These are phyloP conservation scores for Fusarium veterinarium DNA, from an alignment of 2,329 filamentous ascomycete genomes.

Conservation along the genomic window DNA sequence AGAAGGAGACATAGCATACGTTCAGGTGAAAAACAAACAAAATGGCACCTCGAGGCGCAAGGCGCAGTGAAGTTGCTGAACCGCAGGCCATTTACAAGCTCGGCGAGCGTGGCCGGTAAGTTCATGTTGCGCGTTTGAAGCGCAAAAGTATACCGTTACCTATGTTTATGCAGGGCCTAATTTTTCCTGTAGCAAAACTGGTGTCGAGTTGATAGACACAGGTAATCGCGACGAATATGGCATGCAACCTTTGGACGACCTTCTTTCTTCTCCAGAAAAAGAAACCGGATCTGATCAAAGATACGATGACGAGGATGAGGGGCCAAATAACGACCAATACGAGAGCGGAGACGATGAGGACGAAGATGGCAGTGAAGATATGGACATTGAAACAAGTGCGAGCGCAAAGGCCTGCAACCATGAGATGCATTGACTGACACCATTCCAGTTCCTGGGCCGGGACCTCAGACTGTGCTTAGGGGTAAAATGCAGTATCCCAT, in stretches of 20 bases:
- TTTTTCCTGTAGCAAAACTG: conserved; percentile 78
- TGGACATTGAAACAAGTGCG: conserved; percentile 65
- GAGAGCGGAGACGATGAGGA: conserved; percentile 41
- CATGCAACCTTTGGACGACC: conserved; percentile 85
- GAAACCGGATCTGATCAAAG: conserved; percentile 24
- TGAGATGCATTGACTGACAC: conserved; percentile 34
- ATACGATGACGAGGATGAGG: conserved; percentile 36
- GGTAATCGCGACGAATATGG: conserved; percentile 90
- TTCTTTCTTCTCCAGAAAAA: conserved; percentile 89
- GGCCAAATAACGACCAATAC: conserved; percentile 17
- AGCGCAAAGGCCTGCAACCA: not conserved
- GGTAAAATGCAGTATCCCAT: conserved; percentile 62
- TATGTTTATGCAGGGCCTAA: conserved; percentile 8
- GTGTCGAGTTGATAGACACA: conserved; percentile 80
- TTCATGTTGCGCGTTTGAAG: conserved; percentile 15
- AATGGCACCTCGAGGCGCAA: conserved; percentile 50
- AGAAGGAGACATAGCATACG: not conserved
- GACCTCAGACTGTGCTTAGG: conserved; percentile 64
- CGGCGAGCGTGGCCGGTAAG: conserved; percentile 54
- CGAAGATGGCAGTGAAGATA: conserved; percentile 56
- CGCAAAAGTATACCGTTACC: not conserved
- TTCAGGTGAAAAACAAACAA: not conserved
- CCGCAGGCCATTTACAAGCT: conserved; percentile 50
- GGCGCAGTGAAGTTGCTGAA: conserved; percentile 47
- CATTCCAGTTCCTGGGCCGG: conserved; percentile 61